phyloP scores from a whole-genome alignment of 73 alveolate species.

The Symbiodinium pilosum region DNA sequence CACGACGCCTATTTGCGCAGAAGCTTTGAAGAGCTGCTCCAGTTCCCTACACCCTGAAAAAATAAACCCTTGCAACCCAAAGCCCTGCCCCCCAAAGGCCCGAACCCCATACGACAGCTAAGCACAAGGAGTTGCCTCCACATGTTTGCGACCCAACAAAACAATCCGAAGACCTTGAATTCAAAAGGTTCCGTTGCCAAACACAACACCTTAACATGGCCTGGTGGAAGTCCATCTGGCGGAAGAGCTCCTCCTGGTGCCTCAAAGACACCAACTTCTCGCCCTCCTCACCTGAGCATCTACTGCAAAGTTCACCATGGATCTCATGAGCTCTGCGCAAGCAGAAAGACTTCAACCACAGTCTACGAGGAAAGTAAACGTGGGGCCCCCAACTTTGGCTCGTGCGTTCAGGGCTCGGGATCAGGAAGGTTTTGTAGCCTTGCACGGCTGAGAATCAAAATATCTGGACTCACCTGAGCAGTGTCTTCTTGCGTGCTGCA shows the following conservation, averaged over 20 bases:
- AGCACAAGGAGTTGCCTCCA: not conserved
- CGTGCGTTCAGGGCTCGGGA: too few species aligned
- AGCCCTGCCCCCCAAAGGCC: not conserved
- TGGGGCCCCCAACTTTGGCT: too few species aligned
- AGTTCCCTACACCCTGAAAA: not conserved
- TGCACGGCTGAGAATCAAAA: too few species aligned
- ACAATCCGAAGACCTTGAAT: not conserved
- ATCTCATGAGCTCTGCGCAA: too few species aligned
- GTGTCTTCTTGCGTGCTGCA: too few species aligned
- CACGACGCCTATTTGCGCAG: too few species aligned
- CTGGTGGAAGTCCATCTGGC: slow-evolving; percentile 95
- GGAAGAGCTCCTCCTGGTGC: slow-evolving; percentile 89
- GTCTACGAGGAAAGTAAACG: too few species aligned
- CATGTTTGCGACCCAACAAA: not conserved
- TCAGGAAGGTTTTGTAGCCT: too few species aligned
- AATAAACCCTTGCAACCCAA: not conserved
- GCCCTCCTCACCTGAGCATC: slow-evolving; percentile 86
- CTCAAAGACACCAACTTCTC: slow-evolving; percentile 90
- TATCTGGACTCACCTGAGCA: too few species aligned
- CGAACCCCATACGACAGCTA: not conserved
- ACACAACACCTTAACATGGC: not conserved
- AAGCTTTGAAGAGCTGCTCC: not conserved
- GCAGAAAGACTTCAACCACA: too few species aligned
- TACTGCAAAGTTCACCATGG: too few species aligned
- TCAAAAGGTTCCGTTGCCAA: not conserved